Evolutionary conservation across 2,329 filamentous ascomycete species (phyloP), one percentile per base, ranked within the genome.

Genomic region (Penicillium sp.): DNA sequence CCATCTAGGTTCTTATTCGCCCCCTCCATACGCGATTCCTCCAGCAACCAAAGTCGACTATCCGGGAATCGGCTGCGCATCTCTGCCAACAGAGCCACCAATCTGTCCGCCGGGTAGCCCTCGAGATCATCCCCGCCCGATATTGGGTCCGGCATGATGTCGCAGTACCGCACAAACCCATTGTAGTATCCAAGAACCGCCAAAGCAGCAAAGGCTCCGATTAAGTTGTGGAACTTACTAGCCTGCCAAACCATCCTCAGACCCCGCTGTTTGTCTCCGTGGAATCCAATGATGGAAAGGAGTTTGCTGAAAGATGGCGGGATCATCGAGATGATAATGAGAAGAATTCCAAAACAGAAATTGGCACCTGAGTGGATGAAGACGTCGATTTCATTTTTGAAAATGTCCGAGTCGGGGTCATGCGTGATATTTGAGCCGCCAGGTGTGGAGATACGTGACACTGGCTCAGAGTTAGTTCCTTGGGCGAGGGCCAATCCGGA

Each of bases 311-410:
- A 96, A 0, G 93, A 86, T 0, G 95, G 95, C 0, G 95, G 96
- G 0, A 98, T 87, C 78, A 98, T 89, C 13, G 91, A 96, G n/a
- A 98, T 87, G 53, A 98, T 81, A 1, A 98, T 81, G 14, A 96
- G 82, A 1, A 98, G 78, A 31, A 96, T 83, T 3, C 95, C 95
- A 67, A 93, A 97, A 74, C 92, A 96, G 74, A 97, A 88, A 70
- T 90, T 95, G 5, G 88, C 86, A 10, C 92, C 93, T 0, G 91
- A 93, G 72, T 96, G 91, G 37, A 97, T 87, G 71, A 97, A 99
- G 22, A 89, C 77, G 72, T 98, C 93, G 19, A 93, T 84, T 0
- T 90, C 87, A 58, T 93, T 87, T 37, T 84, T 86, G 64, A 93
- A 89, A 2, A 87, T 77, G 5, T 86, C 81, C 1, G 85, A 83